Base-by-base conservation (phyloP, 148 eudicot species). In the Chenopodium quinoa region DNA sequence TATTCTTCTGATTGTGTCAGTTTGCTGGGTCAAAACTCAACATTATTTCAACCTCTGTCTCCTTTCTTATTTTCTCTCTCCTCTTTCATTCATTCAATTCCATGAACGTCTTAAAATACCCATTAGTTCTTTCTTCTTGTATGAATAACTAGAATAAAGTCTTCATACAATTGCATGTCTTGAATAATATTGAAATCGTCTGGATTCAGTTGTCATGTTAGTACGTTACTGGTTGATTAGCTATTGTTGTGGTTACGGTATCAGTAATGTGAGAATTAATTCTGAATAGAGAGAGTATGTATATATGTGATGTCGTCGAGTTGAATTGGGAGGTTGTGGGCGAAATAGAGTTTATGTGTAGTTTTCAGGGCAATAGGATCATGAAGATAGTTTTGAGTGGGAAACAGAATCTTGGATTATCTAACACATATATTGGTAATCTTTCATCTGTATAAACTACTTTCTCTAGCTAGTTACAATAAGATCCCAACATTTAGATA, bases 21-120 rank as follows among this genome's bases (percentile, higher is more conserved):
- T 10, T 81, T 65, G 83, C 83, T 81, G 83, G 79, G 79, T 81
- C 66, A 81, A 75, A 69, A 75, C 72, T 81, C 72, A 66, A 75
- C 79, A 75, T 66, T 63, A 75, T 66, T 63, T 80, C 46, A 72
- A 62, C 13, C 20, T 37, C 58, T 77, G 77, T 82, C 81, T 71
- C 75, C 74, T 71, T 72, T 62, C 32, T 69, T 19, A 44, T 7
- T 52, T 46, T 75, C 73, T 81, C 65, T 66, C 67, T 81, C 72
- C 74, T 80, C 9, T 44, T 75, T 40, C 44, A 34, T 34, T 34
- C 44, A 40, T 40, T 40, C 44, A 40, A 40, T 40, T 75, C 37
- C 78, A 79, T 83, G 23, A 23, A 72, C 40, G 8, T 74, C 75
- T 23, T 40, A 22, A 9, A 23, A 66, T 66, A 67, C 29, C 71